phyloP scores from a whole-genome alignment of 2,329 filamentous ascomycete species.

The Scytalidium sp. region DNA sequence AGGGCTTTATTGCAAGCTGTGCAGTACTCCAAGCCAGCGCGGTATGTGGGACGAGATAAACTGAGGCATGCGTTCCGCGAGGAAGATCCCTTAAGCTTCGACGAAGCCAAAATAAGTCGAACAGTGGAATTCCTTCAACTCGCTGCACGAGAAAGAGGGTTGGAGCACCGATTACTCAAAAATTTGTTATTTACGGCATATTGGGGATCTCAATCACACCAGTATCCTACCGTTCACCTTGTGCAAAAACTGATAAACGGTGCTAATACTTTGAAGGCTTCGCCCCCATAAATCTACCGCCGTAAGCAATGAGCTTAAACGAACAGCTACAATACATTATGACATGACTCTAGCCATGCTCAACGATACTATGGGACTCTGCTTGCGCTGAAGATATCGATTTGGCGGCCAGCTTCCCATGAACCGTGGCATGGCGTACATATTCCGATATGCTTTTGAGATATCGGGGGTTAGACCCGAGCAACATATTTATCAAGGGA shows the following conservation, averaged over 20 bases:
- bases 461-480: too few relatives aligned
- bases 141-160: slow-evolving; percentile 58
- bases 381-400: slow-evolving; percentile 43
- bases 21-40: slow-evolving; percentile 66
- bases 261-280: neutral
- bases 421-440: too few relatives aligned
- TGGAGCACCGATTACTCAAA: slow-evolving; percentile 72
- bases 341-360: slow-evolving; percentile 70
- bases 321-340: slow-evolving; percentile 50
- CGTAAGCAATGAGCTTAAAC: neutral
- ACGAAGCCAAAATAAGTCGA: slow-evolving; percentile 52
- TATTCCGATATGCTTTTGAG: too few relatives aligned
- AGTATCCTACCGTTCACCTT: neutral
- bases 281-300: neutral
- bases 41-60: slow-evolving; percentile 58
- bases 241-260: neutral
- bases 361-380: slow-evolving; percentile 69
- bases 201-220: slow-evolving; percentile 6
- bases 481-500: too few relatives aligned
- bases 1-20: slow-evolving; percentile 66
- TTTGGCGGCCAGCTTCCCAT: neutral
- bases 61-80: slow-evolving; percentile 57
- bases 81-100: slow-evolving; percentile 40
- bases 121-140: slow-evolving; percentile 69
- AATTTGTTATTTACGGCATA: slow-evolving; percentile 55